Percentiles rank a stretch among this genome's conserved stretches.
These are phyloP conservation scores for Schizophyllum amplum DNA, from an alignment of 1,284 basidiomycete species.

Conservation along the genomic window DNA sequence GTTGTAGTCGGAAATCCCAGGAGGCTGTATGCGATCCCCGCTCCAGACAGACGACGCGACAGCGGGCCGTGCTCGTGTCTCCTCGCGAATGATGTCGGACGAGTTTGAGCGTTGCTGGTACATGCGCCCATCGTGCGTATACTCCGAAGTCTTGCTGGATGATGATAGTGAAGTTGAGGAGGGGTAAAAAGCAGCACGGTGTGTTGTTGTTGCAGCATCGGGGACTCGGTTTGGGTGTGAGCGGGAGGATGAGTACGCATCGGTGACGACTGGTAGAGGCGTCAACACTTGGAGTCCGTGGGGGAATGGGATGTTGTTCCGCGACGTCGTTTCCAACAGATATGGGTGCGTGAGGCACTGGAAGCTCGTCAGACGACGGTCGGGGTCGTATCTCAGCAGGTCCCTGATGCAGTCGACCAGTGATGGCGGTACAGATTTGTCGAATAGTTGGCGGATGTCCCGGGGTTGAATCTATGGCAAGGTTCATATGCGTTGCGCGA, in stretches of 20 bases:
- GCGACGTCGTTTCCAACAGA: conserved; percentile 64
- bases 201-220: conserved; percentile 43
- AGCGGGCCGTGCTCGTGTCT: conserved; percentile 23
- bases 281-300: conserved; percentile 36
- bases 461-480: conserved; percentile 67
- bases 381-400: conserved; percentile 89
- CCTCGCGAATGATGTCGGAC: conserved; percentile 29
- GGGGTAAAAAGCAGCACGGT: conserved; percentile 49
- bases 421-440: conserved; percentile 68
- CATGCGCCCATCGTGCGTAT: conserved; percentile 23
- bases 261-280: conserved; percentile 16
- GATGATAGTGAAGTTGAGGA: conserved; percentile 22
- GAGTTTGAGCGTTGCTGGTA: conserved; percentile 19
- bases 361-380: conserved; percentile 73
- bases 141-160: conserved; percentile 23
- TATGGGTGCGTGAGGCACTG: conserved; percentile 89
- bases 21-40: conserved; percentile 20
- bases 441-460: conserved; percentile 74
- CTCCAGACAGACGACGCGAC: conserved; percentile 19
- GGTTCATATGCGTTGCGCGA: too few species aligned
- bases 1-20: conserved; percentile 38
- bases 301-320: conserved; percentile 61
- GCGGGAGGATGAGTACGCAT: too few species aligned
- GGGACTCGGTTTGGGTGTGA: conserved; percentile 30
- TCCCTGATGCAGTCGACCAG: conserved; percentile 91